Base-by-base conservation (phyloP, 179 eudicot genomes). In the Amaranthus tricolor region DNA sequence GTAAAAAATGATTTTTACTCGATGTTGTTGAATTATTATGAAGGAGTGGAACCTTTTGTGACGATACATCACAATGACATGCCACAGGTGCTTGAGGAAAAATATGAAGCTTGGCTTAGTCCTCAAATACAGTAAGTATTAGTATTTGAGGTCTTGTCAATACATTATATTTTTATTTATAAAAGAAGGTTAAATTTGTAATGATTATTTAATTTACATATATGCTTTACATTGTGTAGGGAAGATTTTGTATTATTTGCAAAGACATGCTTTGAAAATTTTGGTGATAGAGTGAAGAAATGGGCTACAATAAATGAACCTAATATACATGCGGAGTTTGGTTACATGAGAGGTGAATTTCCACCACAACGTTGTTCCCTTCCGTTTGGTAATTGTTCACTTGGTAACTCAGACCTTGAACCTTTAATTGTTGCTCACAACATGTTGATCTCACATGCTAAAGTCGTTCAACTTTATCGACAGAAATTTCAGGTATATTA, bases 221-320 rank as follows among this genome's bases (percentile, higher is more conserved):
- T 31, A 2, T 31, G n/a, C n/a, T n/a, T n/a, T n/a, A n/a, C 20
- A 19, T 43, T 49, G 45, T 68, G 59, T 51, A 93, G 98, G 89
- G 93, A 91, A 49, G 98, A 93, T 55, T 93, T 82, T 80, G 76
- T 82, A 0, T 76, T 80, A 65, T 91, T 82, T 64, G 93, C 96
- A 40, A 77, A 81, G 76, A 82, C 71, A 49, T 93, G 98, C 81
- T 93, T 93, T 21, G 74, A 80, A 72, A 72, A 74, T 62, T 93
- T 91, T 75, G 97, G 89, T 17, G 91, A 91, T 59, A 76, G 96
- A 78, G 97, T 93, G 56, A 91, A 86, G 85, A 62, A 88, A 24
- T 93, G 98, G 98, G 65, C 58, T 3, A 89, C 97, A 0, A 85
- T 93, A 76, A 93, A 91, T 19, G 98, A 93, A 71, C 96, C 98